Conservation (phyloP, 495 filamentous ascomycete genomes). For the Tuber melanosporum region DNA sequence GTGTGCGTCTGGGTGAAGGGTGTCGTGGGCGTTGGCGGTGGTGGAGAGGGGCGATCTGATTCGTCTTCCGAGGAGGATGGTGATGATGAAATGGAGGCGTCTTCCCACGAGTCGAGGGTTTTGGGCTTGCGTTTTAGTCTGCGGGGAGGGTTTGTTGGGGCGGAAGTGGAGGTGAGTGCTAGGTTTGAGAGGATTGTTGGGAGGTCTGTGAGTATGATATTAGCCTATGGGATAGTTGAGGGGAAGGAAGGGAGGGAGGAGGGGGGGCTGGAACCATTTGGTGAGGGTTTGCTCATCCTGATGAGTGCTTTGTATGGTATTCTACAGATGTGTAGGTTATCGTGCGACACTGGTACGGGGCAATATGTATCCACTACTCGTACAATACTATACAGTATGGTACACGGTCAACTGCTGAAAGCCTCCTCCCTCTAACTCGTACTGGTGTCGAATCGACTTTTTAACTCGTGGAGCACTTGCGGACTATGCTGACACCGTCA, state of each 20-base stretch:
- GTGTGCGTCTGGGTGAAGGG: constrained; percentile 59
- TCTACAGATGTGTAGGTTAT: too few relatives aligned
- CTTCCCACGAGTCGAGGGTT: constrained; percentile 81
- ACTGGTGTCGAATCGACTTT: neutral
- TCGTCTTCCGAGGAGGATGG: constrained; percentile 22
- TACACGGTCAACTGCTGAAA: neutral
- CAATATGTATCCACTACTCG: neutral
- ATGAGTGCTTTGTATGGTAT: neutral
- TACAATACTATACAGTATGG: neutral
- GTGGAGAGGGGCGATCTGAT: constrained; percentile 41
- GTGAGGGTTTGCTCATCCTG: constrained; percentile 21
- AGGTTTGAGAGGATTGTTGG: constrained; percentile 9
- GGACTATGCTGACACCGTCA: neutral
- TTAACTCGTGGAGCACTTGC: neutral
- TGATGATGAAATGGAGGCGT: constrained; percentile 49
- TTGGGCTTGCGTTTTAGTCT: constrained; percentile 48
- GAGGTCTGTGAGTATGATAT: constrained; percentile 10
- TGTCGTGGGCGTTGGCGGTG: constrained; percentile 45
- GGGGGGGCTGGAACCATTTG: constrained; percentile 10
- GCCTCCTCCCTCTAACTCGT: neutral
- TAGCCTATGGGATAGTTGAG: constrained; percentile 1
- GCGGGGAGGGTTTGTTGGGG: constrained; percentile 16
- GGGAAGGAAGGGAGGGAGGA: neutral
- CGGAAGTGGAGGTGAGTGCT: neutral
- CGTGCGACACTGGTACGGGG: neutral